Evolutionary conservation across 768 basidiomycete species (phyloP).

Genomic region (Chalciporus piperatus): DNA sequence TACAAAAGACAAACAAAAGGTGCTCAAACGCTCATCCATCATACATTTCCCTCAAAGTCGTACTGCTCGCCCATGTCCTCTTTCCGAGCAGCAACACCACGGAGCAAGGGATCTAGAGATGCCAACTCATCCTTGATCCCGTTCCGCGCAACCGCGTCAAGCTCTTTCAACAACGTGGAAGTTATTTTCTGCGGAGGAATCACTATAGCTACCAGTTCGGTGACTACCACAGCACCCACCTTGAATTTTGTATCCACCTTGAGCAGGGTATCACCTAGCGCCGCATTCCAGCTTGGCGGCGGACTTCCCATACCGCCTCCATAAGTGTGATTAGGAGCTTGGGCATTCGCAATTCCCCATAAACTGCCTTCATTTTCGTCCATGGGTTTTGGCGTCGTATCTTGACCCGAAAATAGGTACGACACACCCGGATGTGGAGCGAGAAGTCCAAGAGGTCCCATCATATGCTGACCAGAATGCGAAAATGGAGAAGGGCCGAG

Average conservation of each 20-base stretch:
- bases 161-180: conserved; percentile 73
- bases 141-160: conserved; percentile 77
- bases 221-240: conserved; percentile 40
- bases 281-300: conserved; percentile 59
- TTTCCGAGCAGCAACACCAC: conserved; percentile 48
- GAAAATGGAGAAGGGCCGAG: conserved; percentile 81
- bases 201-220: background rate
- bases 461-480: conserved; percentile 69
- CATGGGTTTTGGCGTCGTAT: conserved; percentile 37
- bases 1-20: too few relatives aligned
- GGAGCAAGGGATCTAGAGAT: conserved; percentile 73
- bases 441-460: conserved; percentile 67
- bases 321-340: conserved; percentile 24
- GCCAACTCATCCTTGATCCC: conserved; percentile 81
- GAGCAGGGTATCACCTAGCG: conserved; percentile 66
- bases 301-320: conserved; percentile 43
- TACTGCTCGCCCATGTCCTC: conserved; percentile 41
- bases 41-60: conserved; percentile 42
- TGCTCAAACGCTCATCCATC: conserved; percentile 26
- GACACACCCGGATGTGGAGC: conserved; percentile 82
- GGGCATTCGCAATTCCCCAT: conserved; percentile 70
- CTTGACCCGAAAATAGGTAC: conserved; percentile 55
- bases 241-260: conserved; percentile 87
- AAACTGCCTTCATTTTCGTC: conserved; percentile 52
- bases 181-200: conserved; percentile 73